Evolutionary conservation across 495 filamentous ascomycete species (phyloP), one percentile per base, ranked within the genome.

Genomic region (Durotheca rogersii): DNA sequence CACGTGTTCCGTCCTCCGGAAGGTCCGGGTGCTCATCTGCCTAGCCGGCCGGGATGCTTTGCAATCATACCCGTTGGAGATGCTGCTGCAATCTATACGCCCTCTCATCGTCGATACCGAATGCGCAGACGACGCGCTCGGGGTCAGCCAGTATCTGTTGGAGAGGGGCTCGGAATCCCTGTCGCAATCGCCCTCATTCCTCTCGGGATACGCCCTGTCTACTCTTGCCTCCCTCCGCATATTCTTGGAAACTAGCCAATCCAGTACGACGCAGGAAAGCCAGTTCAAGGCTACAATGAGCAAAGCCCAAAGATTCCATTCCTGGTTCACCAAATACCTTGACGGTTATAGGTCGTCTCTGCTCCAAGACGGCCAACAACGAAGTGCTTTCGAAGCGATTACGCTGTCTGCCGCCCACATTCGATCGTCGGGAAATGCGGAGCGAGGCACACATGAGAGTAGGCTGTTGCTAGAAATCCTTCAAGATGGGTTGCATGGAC

Each of bases 101-200:
- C 84, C 85, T 1, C 95, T 88, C 52, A 74, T 96, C 14, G 80
- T 81, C 1, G 88, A 96, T 58, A 70, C 81, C 1, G 82, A 90
- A 60, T 97, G 91, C 65, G 86, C 90, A n/a, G 88, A 96, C 55
- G 93, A 99, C 72, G 82, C 88, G 4, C 69, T 97, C 23, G 92
- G 90, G 0, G 79, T 99, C 23, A 77, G 88, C 32, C 89, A 89
- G 71, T 96, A 95, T 62, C 76, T 99, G 2, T 67, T 97, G 6
- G 75, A 81, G 4, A 71, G 77, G 34, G 91, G 94, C 5, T 76
- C 72, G 12, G 45, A 69, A 15, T 85, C 93, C 61, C 70, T 97
- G 18, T 65, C 58, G 7, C 68, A 79, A 21, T 71, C 74, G 0
- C 86, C 88, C 5, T 80, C 83, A 1, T 95, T 97, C 59, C 74